Conservation (phyloP, 78 protist species). For the Goniomonas avonlea region DNA sequence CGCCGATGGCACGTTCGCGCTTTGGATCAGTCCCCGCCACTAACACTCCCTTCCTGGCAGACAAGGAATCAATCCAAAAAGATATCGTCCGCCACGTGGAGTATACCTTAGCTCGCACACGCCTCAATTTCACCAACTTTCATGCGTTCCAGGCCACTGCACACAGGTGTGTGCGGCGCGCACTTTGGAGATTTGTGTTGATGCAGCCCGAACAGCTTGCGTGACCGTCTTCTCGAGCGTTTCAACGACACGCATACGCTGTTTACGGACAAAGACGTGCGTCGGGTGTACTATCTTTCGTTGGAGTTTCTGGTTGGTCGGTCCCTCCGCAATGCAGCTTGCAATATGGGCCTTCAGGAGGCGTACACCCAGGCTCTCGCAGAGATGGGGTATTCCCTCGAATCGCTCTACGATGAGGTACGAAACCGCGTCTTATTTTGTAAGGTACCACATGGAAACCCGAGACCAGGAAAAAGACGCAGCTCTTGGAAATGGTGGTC, state of each 20-base stretch:
- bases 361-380: conserved; percentile 48
- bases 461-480: conserved; percentile 82
- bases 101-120: conserved; percentile 65
- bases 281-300: conserved; percentile 81
- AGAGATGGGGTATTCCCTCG: conserved; percentile 33
- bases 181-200: background rate
- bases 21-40: too few species aligned
- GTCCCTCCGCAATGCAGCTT: conserved; percentile 67
- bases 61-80: too few species aligned
- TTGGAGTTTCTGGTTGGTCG: conserved; percentile 89
- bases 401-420: background rate
- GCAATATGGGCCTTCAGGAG: conserved; percentile 58
- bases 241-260: conserved; percentile 43
- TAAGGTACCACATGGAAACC: background rate
- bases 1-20: too few species aligned
- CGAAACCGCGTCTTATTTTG: background rate
- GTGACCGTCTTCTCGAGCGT: conserved; percentile 34
- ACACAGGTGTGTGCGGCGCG: background rate
- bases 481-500: conserved; percentile 96
- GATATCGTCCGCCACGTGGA: conserved; percentile 60
- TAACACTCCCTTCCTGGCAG: too few species aligned
- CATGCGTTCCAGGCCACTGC: conserved; percentile 68
- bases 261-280: conserved; percentile 48
- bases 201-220: too few species aligned
- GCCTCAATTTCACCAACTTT: conserved; percentile 48